Evolutionary conservation across 257 asterid genomes (phyloP), one percentile per base, ranked within the genome.

Genomic region (Solanum bulbocastanum): DNA sequence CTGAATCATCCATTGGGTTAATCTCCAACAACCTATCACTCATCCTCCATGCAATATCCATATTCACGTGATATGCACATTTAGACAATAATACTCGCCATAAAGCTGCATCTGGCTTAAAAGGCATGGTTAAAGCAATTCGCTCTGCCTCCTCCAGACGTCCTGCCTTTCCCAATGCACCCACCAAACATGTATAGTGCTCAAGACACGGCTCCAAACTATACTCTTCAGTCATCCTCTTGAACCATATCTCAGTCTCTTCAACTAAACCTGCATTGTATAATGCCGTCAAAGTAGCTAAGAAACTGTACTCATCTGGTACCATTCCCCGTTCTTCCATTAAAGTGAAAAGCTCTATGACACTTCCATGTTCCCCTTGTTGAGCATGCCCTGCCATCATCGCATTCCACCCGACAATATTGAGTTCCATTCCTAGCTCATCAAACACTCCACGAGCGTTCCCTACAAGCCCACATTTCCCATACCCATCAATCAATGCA

Each of bases 371-470:
- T 74, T 91, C 91, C 49, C 99, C 98, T 20, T 92, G 93, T 30
- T 94, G 96, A 35, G 99, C 99, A 88, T 96, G 93, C 6, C 90
- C 98, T 5, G 97, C 92, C 97, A 96, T 94, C 91, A 96, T 90
- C 1, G 96, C 92, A 42, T 95, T 96, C 95, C 96, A 96, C 72
- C 92, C 94, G 0, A 93, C 93, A 12, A 88, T 20, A 36, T 90
- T 93, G 83, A 86, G 82, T 49, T 22, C 71, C 82, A 52, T 72
- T 78, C 86, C 95, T 75, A 91, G 71, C 86, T 90, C 95, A 85
- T 94, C 86, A 82, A 95, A 96, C 84, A 95, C 90, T 30, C 87
- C 75, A 71, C 95, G 89, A 27, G 98, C 98, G 35, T 90, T 95
- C 88, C 88, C 90, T 78, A 93, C 90, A 9, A 93, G 72, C 83